Evolutionary conservation across 2,329 filamentous ascomycete species (phyloP).

Genomic region (Colletotrichum sp.): DNA sequence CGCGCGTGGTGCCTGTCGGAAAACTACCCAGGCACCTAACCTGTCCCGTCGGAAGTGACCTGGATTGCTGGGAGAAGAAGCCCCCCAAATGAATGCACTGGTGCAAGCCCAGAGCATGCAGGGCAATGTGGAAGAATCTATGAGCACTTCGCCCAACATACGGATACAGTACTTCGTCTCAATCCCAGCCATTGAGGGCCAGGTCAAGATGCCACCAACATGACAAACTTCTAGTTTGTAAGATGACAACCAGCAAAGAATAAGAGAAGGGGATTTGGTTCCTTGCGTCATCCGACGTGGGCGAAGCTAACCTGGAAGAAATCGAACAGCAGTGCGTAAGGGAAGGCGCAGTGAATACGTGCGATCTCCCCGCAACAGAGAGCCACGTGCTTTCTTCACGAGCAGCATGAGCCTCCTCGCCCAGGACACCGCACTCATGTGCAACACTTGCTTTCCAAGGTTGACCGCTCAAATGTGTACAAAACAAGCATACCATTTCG

Average conservation of each 20-base stretch:
- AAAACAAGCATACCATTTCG: not conserved
- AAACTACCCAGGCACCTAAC: not conserved
- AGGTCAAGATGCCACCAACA: not conserved
- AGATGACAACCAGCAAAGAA: not conserved
- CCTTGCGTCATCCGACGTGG: not conserved
- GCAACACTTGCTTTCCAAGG: not conserved
- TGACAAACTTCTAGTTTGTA: not conserved
- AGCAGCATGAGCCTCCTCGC: not conserved
- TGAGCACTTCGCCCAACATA: not conserved
- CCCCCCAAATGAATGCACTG: not conserved
- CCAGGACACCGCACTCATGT: not conserved
- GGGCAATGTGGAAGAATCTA: not conserved
- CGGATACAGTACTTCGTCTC: too few species aligned
- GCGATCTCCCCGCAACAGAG: not conserved
- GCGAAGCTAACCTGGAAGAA: not conserved
- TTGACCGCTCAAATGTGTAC: not conserved
- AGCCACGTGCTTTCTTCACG: not conserved
- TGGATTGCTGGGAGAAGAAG: not conserved
- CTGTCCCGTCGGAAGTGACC: not conserved
- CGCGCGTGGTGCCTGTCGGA: not conserved
- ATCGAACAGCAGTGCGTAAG: not conserved
- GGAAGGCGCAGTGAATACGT: not conserved
- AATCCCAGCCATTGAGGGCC: not conserved
- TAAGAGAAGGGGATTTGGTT: not conserved
- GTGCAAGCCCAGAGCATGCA: not conserved